Evolutionary conservation across 352 stramenopile species (phyloP).

Genomic region (Blastocystis sp.): DNA sequence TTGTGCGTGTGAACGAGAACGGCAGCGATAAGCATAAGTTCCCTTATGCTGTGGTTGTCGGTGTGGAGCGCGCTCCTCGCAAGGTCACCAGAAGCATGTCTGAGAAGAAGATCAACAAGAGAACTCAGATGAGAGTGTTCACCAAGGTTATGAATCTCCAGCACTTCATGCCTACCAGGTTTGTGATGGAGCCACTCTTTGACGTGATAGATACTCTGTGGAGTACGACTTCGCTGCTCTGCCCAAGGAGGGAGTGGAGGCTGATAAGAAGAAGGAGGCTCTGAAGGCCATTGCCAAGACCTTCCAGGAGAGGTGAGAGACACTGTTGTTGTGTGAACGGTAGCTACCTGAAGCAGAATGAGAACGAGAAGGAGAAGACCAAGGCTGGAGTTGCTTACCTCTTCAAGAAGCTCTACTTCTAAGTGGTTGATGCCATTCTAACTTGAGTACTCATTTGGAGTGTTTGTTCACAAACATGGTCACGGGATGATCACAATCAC

Average conservation of each 20-base stretch:
- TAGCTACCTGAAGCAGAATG: slow-evolving; percentile 56
- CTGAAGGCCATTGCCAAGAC: slow-evolving; percentile 27
- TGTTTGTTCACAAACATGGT: slow-evolving; percentile 12
- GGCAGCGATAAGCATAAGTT: slow-evolving; percentile 54
- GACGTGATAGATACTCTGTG: slow-evolving; percentile 31
- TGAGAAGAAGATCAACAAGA: slow-evolving; percentile 57
- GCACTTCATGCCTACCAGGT: slow-evolving; percentile 58
- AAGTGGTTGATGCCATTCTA: slow-evolving; percentile 46
- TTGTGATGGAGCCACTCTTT: not conserved
- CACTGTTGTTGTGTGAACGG: not conserved
- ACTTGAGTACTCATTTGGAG: slow-evolving; percentile 32
- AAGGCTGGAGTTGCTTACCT: slow-evolving; percentile 57
- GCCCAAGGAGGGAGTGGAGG: not conserved
- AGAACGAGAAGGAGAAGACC: slow-evolving; percentile 54
- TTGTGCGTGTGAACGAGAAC: slow-evolving; percentile 57
- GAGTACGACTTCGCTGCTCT: slow-evolving; percentile 40
- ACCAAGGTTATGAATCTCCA: slow-evolving; percentile 58
- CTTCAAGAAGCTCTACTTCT: slow-evolving; percentile 58
- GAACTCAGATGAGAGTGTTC: slow-evolving; percentile 53
- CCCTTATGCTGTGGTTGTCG: slow-evolving; percentile 55
- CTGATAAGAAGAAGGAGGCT: slow-evolving; percentile 39
- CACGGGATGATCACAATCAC: not conserved
- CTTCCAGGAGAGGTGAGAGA: slow-evolving; percentile 16
- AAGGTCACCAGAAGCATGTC: slow-evolving; percentile 49
- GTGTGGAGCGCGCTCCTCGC: slow-evolving; percentile 34